Conservation (phyloP, 2,329 filamentous ascomycete genomes). For the Dothideomycetes sp. region DNA sequence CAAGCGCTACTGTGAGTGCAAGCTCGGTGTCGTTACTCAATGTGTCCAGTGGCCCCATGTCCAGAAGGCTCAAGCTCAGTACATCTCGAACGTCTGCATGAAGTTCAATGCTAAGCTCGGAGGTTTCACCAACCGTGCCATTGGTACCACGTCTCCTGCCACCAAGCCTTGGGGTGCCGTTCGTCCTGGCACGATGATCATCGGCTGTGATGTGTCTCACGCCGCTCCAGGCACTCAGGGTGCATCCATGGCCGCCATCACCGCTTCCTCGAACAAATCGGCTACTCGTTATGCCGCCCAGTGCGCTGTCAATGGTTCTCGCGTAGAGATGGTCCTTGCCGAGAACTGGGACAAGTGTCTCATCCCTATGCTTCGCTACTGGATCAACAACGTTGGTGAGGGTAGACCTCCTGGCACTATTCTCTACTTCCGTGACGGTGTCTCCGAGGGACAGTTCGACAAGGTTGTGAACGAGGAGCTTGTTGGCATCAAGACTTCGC, state of each 20-base stretch:
- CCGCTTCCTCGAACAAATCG: slow-evolving; percentile 64
- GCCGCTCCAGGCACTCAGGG: slow-evolving; percentile 56
- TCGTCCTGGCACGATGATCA: slow-evolving; percentile 60
- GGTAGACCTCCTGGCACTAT: slow-evolving; percentile 60
- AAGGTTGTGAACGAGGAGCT: slow-evolving; percentile 77
- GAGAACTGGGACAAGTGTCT: slow-evolving; percentile 63
- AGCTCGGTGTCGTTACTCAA: slow-evolving; percentile 75
- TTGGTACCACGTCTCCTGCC: slow-evolving; percentile 28
- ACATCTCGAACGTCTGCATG: slow-evolving; percentile 89
- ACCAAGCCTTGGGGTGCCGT: slow-evolving; percentile 24
- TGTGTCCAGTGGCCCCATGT: slow-evolving; percentile 67
- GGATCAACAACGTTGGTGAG: slow-evolving; percentile 48
- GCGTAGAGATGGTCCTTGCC: slow-evolving; percentile 67
- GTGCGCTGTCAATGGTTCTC: slow-evolving; percentile 73
- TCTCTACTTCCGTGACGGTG: slow-evolving; percentile 89
- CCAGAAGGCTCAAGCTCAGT: slow-evolving; percentile 62
- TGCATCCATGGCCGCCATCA: slow-evolving; percentile 78
- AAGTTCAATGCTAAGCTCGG: slow-evolving; percentile 96
- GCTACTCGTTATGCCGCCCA: slow-evolving; percentile 69
- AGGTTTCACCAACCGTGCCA: slow-evolving; percentile 57
- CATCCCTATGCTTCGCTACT: slow-evolving; percentile 51
- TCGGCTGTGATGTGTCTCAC: slow-evolving; percentile 89
- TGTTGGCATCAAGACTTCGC: slow-evolving; percentile 52
- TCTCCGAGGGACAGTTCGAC: slow-evolving; percentile 75
- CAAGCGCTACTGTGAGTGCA: slow-evolving; percentile 83